Evolutionary conservation across 225 moss, liverwort and hornwort species (phyloP).

Genomic region (Marchantia polymorpha): DNA sequence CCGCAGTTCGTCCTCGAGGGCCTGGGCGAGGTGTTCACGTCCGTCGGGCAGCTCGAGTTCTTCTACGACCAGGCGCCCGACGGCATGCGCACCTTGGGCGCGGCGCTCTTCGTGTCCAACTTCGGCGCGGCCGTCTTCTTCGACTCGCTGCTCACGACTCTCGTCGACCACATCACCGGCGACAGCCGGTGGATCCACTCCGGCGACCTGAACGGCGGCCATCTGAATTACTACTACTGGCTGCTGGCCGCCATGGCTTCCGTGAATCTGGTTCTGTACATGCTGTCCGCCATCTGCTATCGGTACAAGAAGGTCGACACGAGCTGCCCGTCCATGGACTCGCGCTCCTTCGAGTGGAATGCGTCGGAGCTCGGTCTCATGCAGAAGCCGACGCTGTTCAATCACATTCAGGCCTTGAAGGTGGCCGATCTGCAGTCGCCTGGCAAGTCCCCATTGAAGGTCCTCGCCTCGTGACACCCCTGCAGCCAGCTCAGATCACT

Average conservation of each 20-base stretch:
- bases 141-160: slow-evolving; percentile 16
- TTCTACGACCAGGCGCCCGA: slow-evolving; percentile 69
- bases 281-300: slow-evolving; percentile 19
- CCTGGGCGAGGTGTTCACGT: slow-evolving; percentile 59
- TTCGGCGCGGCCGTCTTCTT: slow-evolving; percentile 30
- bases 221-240: slow-evolving; percentile 30
- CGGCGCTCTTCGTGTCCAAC: slow-evolving; percentile 49
- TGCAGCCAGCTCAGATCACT: neutral
- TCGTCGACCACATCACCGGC: slow-evolving; percentile 19
- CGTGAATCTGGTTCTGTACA: slow-evolving; percentile 24
- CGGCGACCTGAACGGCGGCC: neutral
- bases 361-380: slow-evolving; percentile 32
- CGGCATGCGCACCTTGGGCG: slow-evolving; percentile 56
- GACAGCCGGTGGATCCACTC: slow-evolving; percentile 13
- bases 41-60: slow-evolving; percentile 59
- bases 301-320: slow-evolving; percentile 30
- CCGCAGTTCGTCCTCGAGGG: slow-evolving; percentile 62
- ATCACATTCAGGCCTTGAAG: slow-evolving; percentile 26
- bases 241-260: slow-evolving; percentile 20
- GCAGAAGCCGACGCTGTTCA: slow-evolving; percentile 34
- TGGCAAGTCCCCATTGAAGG: neutral
- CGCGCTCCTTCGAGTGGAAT: slow-evolving; percentile 37
- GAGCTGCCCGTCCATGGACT: neutral
- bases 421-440: slow-evolving; percentile 7
- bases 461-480: neutral